Base-by-base conservation (phyloP, 768 basidiomycete genomes). In the Kockovaella imperatae region DNA sequence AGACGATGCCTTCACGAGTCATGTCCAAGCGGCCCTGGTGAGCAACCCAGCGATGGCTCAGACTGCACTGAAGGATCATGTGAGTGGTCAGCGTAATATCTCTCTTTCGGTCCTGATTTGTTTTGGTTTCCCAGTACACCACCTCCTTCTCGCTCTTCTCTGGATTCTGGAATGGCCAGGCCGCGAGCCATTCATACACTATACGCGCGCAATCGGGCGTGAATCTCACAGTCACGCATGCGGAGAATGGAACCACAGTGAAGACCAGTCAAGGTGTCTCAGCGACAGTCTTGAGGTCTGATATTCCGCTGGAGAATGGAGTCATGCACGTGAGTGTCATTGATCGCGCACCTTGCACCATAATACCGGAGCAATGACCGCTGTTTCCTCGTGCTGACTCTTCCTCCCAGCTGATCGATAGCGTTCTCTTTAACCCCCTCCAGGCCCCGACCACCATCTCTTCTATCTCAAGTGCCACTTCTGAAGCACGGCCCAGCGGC, bases 321-420 rank as follows among this genome's bases (percentile, higher is more conserved):
- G 64, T 67, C 20, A 41, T 67, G 45, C 64, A 67, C 46, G 64
- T 67, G 41, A 59, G 64, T 61, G 10, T 13, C 20, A 21, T 0
- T 39, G 36, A 10, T n/a, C n/a, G n/a, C n/a, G n/a, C n/a, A n/a
- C n/a, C n/a, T n/a, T n/a, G n/a, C n/a, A n/a, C n/a, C n/a, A n/a
- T n/a, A n/a, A n/a, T 13, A 11, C n/a, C 32, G 13, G 26, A 25
- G 14, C n/a, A n/a, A n/a, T n/a, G n/a, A n/a, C 42, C 34, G 49
- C 26, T 34, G 5, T 32, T 34, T 29, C 43, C 5, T 18, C 30
- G 14, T 34, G 14, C 13, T 18, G 13, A 26, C 32, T 35, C 24
- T 29, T 50, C 40, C 21, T 42, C 28, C 21, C 29, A n/a, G n/a
- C n/a, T n/a, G n/a, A n/a, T n/a, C n/a, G n/a, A 17, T 25, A 42